A percentile compares a stretch with the other conserved stretches of the same genome.
phyloP scores from a whole-genome alignment of 1,284 basidiomycete species.

The Crepidotus sp. region DNA sequence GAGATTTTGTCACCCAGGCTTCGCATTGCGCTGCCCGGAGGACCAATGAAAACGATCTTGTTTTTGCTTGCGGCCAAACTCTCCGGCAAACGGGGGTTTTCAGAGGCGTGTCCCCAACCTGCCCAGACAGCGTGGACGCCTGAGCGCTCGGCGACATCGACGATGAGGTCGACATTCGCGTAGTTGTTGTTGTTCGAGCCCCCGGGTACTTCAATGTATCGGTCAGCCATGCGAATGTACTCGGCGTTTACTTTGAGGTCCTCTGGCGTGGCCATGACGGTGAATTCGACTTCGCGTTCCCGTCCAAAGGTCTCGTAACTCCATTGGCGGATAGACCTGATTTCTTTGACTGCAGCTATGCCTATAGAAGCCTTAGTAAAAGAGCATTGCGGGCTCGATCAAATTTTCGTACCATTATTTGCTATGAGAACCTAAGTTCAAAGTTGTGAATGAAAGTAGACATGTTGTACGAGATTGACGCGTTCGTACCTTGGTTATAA shows the following conservation, averaged over 20 bases:
- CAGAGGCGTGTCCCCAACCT: constrained; percentile 99
- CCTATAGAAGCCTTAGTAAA: constrained; percentile 38
- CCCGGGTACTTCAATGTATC: constrained; percentile 98
- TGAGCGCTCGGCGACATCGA: constrained; percentile 94
- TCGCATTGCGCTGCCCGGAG: constrained; percentile 97
- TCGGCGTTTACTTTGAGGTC: constrained; percentile 99
- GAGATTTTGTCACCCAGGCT: constrained; percentile 99
- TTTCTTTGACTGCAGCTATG: constrained; percentile 99
- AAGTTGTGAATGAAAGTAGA: background rate
- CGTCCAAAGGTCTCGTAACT: constrained; percentile 98
- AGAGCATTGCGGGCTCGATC: constrained; percentile 15
- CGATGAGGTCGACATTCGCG: constrained; percentile 98
- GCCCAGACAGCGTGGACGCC: constrained; percentile 99
- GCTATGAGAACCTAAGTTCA: constrained; percentile 84
- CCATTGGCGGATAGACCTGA: constrained; percentile 98
- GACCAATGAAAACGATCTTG: constrained; percentile 99
- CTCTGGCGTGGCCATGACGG: constrained; percentile 99
- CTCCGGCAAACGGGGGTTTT: constrained; percentile 98
- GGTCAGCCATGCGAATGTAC: constrained; percentile 99
- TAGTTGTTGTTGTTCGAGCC: constrained; percentile 99
- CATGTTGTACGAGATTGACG: constrained; percentile 1
- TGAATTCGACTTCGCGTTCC: constrained; percentile 95
- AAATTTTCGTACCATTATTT: constrained; percentile 73
- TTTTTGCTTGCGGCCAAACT: constrained; percentile 84
- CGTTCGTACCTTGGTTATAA: constrained; percentile 94